Evolutionary conservation across 257 asterid genomes (phyloP), one percentile per base, ranked within the genome.

Genomic region (Solanum etuberosum): DNA sequence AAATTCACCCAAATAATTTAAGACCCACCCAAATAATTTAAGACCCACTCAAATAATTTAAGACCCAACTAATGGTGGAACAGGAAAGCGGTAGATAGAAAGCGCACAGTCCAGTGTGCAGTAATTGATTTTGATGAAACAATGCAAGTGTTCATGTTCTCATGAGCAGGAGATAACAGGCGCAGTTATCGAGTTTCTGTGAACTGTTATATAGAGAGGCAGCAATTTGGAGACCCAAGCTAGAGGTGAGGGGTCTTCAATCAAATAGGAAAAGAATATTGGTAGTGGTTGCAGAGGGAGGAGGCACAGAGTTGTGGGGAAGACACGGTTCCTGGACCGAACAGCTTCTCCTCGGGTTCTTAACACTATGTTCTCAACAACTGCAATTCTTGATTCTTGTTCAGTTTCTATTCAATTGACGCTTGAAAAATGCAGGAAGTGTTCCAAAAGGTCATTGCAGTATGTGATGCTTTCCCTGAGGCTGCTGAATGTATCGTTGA

Each of bases 391-490:
- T 23, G 13, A 73, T 42, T 29, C 43, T 78, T 63, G 68, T 89
- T 57, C 21, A 70, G 9, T 82, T 43, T 12, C 6, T 23, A 4
- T 83, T 87, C 84, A 59, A 35, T 63, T 46, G 48, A 27, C 20
- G 29, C 51, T 73, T 82, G 38, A 68, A 85, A 65, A 40, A 37
- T 9, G 35, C 91, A 94, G 98, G 91, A 90, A 5, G 61, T 89
- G 80, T 93, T 96, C 94, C 91, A 90, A 92, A 88, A 87, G 31
- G 86, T 89, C 84, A 94, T 91, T 80, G 89, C 92, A 81, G 35
- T 92, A 68, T 94, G 94, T 76, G 98, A 94, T 83, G 92, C 94
- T 83, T 96, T 93, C 89, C 98, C 96, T 7, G 92, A 89, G 21
- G 92, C 93, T 9, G 90, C 96, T 77, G 94, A 94, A 88, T 65